Base-by-base conservation (phyloP, 495 filamentous ascomycete species). In the Neurospora africana region DNA sequence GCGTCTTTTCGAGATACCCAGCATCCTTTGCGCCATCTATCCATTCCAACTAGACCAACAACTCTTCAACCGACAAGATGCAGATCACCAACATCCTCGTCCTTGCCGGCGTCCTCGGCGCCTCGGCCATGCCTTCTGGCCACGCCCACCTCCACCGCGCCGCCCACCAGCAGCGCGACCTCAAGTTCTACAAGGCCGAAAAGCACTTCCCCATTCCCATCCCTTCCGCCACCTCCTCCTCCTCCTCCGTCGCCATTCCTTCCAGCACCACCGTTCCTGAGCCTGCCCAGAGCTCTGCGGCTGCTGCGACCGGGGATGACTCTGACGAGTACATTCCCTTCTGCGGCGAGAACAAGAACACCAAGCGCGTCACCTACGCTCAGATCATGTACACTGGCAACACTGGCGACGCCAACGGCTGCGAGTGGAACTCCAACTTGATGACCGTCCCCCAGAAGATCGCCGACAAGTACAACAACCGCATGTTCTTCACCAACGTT, bases 371-470 rank as follows among this genome's bases (percentile, higher is more conserved):
- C 3, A 82, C 80, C 30, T 43, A 38, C n/a, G 80, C 70, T 10
- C 77, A 82, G 72, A 74, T 82, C 72, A 70, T 71, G 44, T 82
- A 82, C 75, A 75, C 72, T 11, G 81, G 81, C 71, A 81, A 82
- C 75, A 61, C 71, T n/a, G 80, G 79, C 41, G 76, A 68, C 37
- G 47, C 40, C 61, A 75, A 73, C 61, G 72, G 74, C 68, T 82
- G 78, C 77, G 4, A 58, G 2, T 80, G 78, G 78, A 76, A 76
- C 75, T 80, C 78, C 74, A 82, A 82, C 75, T 69, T 82, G 38
- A 83, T 83, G 75, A 67, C 77, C 9, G 75, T 84, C 33, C 69
- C 78, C 73, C 83, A 73, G 73, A 80, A 58, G 38, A 76, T 77
- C 74, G 82, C 72, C 68, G 21, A 69, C 58, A 72, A 78, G 41